Percentiles rank a stretch among this genome's conserved stretches.
Conservation (phyloP, 345 rosid species). For the Aquilaria sinensis region DNA sequence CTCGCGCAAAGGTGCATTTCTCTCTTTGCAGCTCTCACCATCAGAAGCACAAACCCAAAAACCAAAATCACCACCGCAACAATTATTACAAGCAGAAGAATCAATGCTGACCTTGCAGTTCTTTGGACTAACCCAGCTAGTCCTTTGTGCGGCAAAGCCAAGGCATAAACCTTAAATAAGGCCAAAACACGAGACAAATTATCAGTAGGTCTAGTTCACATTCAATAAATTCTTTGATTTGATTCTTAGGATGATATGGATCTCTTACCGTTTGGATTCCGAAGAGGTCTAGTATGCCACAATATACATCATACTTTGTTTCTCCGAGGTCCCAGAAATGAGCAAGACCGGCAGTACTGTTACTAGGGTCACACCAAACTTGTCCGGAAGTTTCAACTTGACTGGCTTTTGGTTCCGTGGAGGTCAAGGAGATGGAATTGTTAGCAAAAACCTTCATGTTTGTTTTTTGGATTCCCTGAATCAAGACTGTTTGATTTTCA, state of each 20-base stretch:
- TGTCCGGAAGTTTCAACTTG: background rate
- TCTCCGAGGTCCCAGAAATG: slow-evolving; percentile 10
- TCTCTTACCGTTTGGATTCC: slow-evolving; percentile 32
- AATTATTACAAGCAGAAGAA: slow-evolving; percentile 22
- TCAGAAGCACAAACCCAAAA: slow-evolving; percentile 27
- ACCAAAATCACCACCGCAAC: slow-evolving; percentile 18
- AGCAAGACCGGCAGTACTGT: background rate
- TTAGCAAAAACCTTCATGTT: background rate
- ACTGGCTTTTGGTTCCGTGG: background rate
- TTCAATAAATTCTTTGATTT: background rate
- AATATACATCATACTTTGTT: slow-evolving; percentile 15
- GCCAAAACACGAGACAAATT: slow-evolving; percentile 1
- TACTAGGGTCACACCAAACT: slow-evolving; percentile 16
- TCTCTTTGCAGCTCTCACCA: slow-evolving; percentile 30
- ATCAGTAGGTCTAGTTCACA: background rate
- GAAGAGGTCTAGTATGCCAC: slow-evolving; percentile 24
- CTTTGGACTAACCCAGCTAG: slow-evolving; percentile 12
- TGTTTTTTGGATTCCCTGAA: slow-evolving; percentile 18
- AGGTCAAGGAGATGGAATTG: slow-evolving; percentile 10
- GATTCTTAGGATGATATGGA: background rate
- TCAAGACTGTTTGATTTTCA: slow-evolving; percentile 22
- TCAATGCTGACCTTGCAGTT: slow-evolving; percentile 18
- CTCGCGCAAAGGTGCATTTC: slow-evolving; percentile 43
- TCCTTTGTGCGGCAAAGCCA: slow-evolving; percentile 35
- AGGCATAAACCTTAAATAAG: slow-evolving; percentile 53